Conservation (phyloP, 345 rosid genomes). For the Aquilaria malaccensis region DNA sequence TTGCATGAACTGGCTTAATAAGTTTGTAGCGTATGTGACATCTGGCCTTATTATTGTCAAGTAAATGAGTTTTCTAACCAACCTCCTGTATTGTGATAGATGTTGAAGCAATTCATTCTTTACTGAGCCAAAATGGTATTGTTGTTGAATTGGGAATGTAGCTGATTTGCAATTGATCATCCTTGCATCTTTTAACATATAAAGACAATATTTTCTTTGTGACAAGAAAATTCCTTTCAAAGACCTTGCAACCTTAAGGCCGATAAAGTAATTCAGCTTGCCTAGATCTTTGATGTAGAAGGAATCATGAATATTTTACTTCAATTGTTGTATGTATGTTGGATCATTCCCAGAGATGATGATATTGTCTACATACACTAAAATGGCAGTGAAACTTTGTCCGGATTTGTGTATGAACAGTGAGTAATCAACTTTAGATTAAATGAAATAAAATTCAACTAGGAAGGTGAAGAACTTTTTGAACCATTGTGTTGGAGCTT, state of each 20-base stretch:
- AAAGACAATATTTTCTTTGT: conserved; percentile 2
- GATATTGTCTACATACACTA: conserved; percentile 9
- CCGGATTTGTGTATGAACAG: background rate
- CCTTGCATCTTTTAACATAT: conserved; percentile 1
- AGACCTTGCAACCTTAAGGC: background rate
- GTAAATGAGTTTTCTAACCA: conserved; percentile 8
- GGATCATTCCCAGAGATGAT: background rate
- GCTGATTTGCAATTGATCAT: background rate
- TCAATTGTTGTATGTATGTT: background rate
- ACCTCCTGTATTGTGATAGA: background rate
- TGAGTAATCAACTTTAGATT: background rate
- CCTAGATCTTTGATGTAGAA: conserved; percentile 12
- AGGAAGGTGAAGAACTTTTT: background rate
- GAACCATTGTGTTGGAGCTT: background rate
- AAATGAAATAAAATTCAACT: background rate
- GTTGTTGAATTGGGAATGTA: background rate
- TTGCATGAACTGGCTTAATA: conserved; percentile 2
- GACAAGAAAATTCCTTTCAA: background rate
- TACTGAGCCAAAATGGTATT: background rate
- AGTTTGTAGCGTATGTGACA: background rate
- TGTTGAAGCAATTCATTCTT: background rate
- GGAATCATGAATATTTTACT: too few species aligned
- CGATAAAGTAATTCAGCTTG: conserved; percentile 4
- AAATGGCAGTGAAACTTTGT: background rate
- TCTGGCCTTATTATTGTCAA: conserved; percentile 11